Evolutionary conservation across 176 grass and related monocot genomes (phyloP).

Genomic region (Triticum monococcum): DNA sequence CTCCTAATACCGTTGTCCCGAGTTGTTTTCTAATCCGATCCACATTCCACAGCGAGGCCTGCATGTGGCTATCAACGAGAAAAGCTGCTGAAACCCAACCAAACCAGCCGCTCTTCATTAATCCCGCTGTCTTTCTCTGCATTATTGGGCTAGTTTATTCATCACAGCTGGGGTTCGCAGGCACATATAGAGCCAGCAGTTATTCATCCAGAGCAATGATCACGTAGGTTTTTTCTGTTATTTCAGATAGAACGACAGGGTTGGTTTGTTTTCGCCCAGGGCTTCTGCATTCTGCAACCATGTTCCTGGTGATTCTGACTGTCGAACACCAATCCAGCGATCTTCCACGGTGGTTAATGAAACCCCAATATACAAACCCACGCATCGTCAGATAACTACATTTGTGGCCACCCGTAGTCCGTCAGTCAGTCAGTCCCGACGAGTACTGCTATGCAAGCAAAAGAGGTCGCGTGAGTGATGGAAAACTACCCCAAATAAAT

Average conservation of each 20-base stretch:
- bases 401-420: background rate
- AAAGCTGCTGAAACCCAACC: constrained; percentile 1
- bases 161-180: background rate
- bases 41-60: background rate
- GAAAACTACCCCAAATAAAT: background rate
- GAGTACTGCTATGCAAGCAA: background rate
- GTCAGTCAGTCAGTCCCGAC: background rate
- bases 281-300: background rate
- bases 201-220: background rate
- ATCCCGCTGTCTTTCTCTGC: background rate
- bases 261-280: too few relatives aligned
- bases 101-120: constrained; percentile 23
- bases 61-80: background rate
- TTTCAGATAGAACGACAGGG: background rate
- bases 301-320: background rate
- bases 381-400: background rate
- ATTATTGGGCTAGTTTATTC: background rate
- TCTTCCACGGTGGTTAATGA: background rate
- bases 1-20: background rate
- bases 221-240: background rate
- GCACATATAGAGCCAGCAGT: background rate
- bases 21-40: background rate
- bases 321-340: background rate
- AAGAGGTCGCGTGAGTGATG: background rate
- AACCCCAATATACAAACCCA: background rate